Percentiles rank a stretch among this genome's conserved stretches.
These are phyloP conservation scores for Botrytis aclada DNA, from an alignment of 2,329 filamentous ascomycete genomes.

Conservation along the genomic window DNA sequence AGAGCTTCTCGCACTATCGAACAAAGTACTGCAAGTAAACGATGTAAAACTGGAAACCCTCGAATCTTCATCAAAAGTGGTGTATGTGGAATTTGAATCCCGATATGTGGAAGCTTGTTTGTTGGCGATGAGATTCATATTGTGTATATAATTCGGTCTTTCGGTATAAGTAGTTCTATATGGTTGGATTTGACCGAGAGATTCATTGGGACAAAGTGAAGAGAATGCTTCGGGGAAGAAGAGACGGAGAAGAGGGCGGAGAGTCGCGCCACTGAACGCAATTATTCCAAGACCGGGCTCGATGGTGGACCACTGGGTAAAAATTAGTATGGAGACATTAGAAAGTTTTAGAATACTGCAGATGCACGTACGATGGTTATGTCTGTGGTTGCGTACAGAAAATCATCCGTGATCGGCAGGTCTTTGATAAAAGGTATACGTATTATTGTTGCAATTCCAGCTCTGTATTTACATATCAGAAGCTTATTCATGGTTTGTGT, in stretches of 20 bases:
- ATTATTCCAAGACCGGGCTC: constrained; percentile 49
- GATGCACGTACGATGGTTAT: constrained; percentile 15
- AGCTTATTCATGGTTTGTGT: not conserved
- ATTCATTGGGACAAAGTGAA: not conserved
- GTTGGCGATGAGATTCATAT: not conserved
- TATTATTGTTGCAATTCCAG: constrained; percentile 30
- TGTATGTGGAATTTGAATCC: not conserved
- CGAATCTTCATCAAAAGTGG: not conserved
- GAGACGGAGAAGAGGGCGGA: constrained; percentile 43
- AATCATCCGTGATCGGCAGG: constrained; percentile 26
- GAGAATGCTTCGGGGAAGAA: constrained; percentile 23
- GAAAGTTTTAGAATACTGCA: not conserved
- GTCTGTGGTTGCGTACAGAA: constrained; percentile 29
- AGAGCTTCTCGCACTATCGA: not conserved
- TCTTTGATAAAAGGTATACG: constrained; percentile 29
- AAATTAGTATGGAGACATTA: constrained; percentile 11
- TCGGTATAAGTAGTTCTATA: not conserved
- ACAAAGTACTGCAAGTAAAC: not conserved
- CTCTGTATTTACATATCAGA: constrained; percentile 21
- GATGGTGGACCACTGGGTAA: constrained; percentile 49
- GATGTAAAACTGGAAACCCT: not conserved
- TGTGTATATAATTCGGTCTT: not conserved
- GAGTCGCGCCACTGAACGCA: constrained; percentile 47
- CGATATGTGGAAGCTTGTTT: not conserved
- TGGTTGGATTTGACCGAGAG: not conserved